Evolutionary conservation across 2,329 filamentous ascomycete species (phyloP), one percentile per base, ranked within the genome.

Genomic region (Pseudocercospora eumusae): DNA sequence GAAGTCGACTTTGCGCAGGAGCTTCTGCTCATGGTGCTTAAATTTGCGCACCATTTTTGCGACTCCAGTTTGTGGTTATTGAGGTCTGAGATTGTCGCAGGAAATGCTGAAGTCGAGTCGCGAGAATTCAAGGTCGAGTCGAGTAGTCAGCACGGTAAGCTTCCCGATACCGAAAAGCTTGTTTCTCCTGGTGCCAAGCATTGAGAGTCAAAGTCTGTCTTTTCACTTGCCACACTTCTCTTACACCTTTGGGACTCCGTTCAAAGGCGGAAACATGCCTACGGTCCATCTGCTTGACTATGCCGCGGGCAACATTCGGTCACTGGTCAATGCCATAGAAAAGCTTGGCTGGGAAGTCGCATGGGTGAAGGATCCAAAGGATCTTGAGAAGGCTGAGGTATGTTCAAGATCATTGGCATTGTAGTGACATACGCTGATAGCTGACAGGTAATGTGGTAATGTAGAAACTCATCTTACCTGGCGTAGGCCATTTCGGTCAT

Each of bases 401-500:
- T 31, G 56, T 59, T 9, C 36, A 20, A 7, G 25, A 28, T 25
- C 28, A 33, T 10, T 57, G n/a, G 47, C 36, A 40, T n/a, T 20
- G 20, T 36, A 9, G 55, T 36, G 28, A 45, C 31, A 55, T 33
- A 60, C 59, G 61, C 73, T 74, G 72, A 75, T 73, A 23, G 68
- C 71, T 74, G 69, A 74, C 68, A 72, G 65, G 63, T 15, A 5
- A 10, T 56, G 31, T 21, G 20, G 40, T 61, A 8, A 59, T 60
- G 61, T 75, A 96, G 89, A 96, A 88, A 84, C 86, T 99, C 71
- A 97, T 99, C 68, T 85, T 99, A 25, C 95, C 95, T 4, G 95
- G 95, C 63, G 95, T 99, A 65, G 95, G 95, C 70, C 93, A 99
- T 82, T 99, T 98, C 73, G 95, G 95, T 64, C 92, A 99, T 82